phyloP scores from a whole-genome alignment of 352 stramenopile genomes.

The Phytophthora ohioensis region DNA sequence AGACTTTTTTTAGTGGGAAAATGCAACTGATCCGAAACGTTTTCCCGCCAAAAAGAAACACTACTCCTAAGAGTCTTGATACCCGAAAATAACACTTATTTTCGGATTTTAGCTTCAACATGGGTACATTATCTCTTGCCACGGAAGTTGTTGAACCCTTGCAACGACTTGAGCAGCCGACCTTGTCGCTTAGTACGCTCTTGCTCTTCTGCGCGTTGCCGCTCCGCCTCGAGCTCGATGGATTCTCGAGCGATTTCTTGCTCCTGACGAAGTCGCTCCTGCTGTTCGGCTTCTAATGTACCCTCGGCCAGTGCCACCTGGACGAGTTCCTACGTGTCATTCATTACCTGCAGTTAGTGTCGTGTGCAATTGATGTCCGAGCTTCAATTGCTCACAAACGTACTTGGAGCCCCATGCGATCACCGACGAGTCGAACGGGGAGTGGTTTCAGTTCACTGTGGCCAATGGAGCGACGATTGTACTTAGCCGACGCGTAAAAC shows the following conservation, averaged over 20 bases:
- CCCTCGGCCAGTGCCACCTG: constrained; percentile 53
- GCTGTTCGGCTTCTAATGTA: constrained; percentile 52
- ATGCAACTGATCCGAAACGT: neutral
- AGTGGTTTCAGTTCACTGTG: constrained; percentile 37
- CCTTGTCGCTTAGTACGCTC: constrained; percentile 21
- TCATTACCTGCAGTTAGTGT: neutral
- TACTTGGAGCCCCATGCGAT: constrained; percentile 68
- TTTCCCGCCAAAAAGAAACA: constrained; percentile 37
- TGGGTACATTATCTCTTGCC: constrained; percentile 18
- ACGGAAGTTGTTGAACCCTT: constrained; percentile 21
- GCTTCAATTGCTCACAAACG: neutral
- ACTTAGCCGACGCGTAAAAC: constrained; percentile 63
- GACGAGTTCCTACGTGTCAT: constrained; percentile 58
- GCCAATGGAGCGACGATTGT: constrained; percentile 33
- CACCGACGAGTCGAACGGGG: constrained; percentile 40
- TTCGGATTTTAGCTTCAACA: neutral
- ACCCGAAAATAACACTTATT: neutral
- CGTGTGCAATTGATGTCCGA: neutral
- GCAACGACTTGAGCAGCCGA: constrained; percentile 30
- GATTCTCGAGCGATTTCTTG: constrained; percentile 22
- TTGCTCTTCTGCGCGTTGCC: constrained; percentile 24
- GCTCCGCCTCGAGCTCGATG: constrained; percentile 8
- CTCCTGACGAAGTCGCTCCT: constrained; percentile 41
- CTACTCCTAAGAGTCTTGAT: neutral
- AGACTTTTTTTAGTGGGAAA: constrained; percentile 11